Evolutionary conservation across 768 basidiomycete genomes (phyloP), one percentile per base, ranked within the genome.

Genomic region (Collybiopsis luxurians): DNA sequence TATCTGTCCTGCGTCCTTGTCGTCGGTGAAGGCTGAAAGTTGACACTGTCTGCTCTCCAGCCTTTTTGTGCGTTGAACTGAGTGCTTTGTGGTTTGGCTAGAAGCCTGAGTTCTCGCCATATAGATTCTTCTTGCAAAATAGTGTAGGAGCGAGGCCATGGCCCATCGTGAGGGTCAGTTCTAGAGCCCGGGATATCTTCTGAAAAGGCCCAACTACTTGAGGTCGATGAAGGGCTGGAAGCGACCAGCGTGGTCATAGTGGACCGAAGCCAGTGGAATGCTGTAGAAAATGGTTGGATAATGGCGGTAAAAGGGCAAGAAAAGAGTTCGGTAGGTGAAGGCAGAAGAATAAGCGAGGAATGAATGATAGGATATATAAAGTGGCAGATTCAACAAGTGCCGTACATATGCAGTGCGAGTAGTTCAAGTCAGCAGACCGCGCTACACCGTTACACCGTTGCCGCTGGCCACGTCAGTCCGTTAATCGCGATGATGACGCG

Each of bases 1-100:
- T 85, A 85, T 56, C 86, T 76, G 62, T 88, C 86, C 69, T 88
- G 86, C 0, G 83, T 86, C 58, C 68, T 72, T 19, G 78, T 75
- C 9, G 68, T 72, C 0, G 74, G 71, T 36, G 81, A 85, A 3
- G 86, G 86, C 59, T 88, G 86, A 57, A 88, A 87, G 64, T 87
- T 87, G 66, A 88, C 69, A 43, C 77, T 79, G 61, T 87, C 83
- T 4, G 79, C 84, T n/a, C 71, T 68, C 63, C 68, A 75, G 55
- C 65, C 73, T 51, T 54, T 60, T 34, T 62, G 62, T 10, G 59
- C 58, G 34, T 72, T 75, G 24, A 82, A 73, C 31, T 67, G 60
- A 23, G 73, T 62, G 50, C 70, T 77, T 48, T 82, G 80, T 0
- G 83, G 83, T 58, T 79, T 79, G 1, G 84, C 82, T 13, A 83